phyloP scores from a whole-genome alignment of 2,329 filamentous ascomycete genomes.

The Balansia obtecta region DNA sequence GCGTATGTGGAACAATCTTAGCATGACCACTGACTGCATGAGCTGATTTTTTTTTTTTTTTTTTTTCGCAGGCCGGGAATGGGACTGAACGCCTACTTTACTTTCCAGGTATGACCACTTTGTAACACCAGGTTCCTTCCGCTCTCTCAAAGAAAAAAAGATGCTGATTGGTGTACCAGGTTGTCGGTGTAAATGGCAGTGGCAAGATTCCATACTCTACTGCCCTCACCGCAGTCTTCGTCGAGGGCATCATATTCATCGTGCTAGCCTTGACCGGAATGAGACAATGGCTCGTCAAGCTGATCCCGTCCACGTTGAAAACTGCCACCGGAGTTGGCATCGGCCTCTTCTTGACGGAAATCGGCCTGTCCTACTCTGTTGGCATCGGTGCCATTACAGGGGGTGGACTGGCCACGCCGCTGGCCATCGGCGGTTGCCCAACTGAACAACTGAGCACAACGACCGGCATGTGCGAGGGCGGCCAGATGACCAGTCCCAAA shows the following conservation, averaged over 20 bases:
- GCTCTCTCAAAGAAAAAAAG: neutral
- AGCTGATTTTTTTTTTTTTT: slow-evolving; percentile 8
- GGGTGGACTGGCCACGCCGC: slow-evolving; percentile 48
- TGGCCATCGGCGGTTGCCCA: slow-evolving; percentile 66
- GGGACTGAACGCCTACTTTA: slow-evolving; percentile 57
- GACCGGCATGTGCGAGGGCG: slow-evolving; percentile 38
- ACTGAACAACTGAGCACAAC: slow-evolving; percentile 34
- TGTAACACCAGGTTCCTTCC: neutral
- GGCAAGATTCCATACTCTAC: slow-evolving; percentile 45
- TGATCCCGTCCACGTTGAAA: slow-evolving; percentile 53
- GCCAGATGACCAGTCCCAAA: slow-evolving; percentile 67
- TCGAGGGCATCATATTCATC: slow-evolving; percentile 53
- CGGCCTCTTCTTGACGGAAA: slow-evolving; percentile 50
- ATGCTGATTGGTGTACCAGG: slow-evolving; percentile 14
- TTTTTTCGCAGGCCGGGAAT: slow-evolving; percentile 42
- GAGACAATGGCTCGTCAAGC: slow-evolving; percentile 59
- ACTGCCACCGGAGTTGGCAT: slow-evolving; percentile 54
- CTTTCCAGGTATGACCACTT: slow-evolving; percentile 35
- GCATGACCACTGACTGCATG: neutral
- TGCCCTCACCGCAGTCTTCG: slow-evolving; percentile 51
- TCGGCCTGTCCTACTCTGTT: slow-evolving; percentile 61
- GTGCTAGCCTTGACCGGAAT: slow-evolving; percentile 53
- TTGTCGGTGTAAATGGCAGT: slow-evolving; percentile 46
- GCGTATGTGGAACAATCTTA: slow-evolving; percentile 16
- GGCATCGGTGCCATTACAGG: slow-evolving; percentile 78